Base-by-base conservation (phyloP, 148 eudicot species). In the Vaccinium corymbosum region DNA sequence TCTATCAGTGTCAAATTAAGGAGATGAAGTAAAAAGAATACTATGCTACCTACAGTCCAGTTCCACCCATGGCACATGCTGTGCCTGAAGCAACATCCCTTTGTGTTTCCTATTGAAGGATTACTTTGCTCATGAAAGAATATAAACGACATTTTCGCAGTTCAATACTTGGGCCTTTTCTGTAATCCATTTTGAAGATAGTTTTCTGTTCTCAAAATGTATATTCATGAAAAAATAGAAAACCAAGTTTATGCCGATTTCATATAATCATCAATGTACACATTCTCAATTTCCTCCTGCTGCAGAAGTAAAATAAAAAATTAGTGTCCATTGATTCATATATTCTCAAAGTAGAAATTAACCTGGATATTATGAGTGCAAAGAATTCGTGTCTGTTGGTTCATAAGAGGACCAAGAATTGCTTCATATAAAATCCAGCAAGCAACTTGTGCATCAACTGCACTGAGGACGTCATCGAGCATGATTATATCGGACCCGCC, bases 401-500 rank as follows among this genome's bases (percentile, higher is more conserved):
- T 90, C 92, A 96, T 87, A 53, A 91, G 90, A 84, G 97, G 93
- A 82, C 98, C 94, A 86, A 89, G 90, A 88, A 96, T 92, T 81
- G 92, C 98, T 85, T 92, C 90, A 66, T 90, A 89, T 79, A 96
- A 82, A 86, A 96, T 92, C 85, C 90, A 90, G 84, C 86, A 88
- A 81, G 94, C 95, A 91, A 96, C 98, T 89, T 96, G 98, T 19
- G 98, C 91, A 89, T 96, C 98, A 85, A 96, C 98, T 61, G 98
- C 97, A 91, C 98, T 96, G 74, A 96, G 94, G 75, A 94, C 93
- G 77, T 96, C 98, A 89, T 96, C 98, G 49, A 96, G 95, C 92
- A 96, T 79, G 83, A 85, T 87, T 87, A 90, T 86, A 56, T 94
- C 95, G 1, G 98, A 86, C 52, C 88, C 92, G 78, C 85, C 86